These are phyloP conservation scores for Chalara sp. DNA, from an alignment of 2,329 filamentous ascomycete genomes.

Conservation along the genomic window DNA sequence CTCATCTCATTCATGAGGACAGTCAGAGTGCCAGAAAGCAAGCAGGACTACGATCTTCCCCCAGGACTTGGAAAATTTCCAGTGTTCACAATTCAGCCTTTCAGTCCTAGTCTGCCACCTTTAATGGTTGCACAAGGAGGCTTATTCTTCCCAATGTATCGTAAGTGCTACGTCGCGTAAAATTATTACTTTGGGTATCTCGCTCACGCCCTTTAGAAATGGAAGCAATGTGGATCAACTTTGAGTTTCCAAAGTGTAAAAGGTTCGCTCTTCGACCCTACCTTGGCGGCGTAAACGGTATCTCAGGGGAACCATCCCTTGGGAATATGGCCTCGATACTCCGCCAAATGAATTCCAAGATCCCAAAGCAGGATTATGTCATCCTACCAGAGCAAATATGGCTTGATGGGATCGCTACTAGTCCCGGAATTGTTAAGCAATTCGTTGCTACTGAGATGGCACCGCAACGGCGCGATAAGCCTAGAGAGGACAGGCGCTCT, in stretches of 20 bases:
- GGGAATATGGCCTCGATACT: conserved; percentile 16
- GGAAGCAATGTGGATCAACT: conserved; percentile 38
- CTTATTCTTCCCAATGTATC: conserved; percentile 39
- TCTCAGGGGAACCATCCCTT: conserved; percentile 27
- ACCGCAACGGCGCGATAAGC: too few relatives aligned
- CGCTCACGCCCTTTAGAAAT: too few relatives aligned
- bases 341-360: not conserved
- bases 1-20: conserved; percentile 34
- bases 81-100: conserved; percentile 30
- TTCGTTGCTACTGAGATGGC: conserved; percentile 40
- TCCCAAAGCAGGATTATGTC: conserved; percentile 33
- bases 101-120: conserved; percentile 26
- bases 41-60: conserved; percentile 26
- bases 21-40: conserved; percentile 36
- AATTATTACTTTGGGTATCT: too few relatives aligned
- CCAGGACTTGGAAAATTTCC: conserved; percentile 32
- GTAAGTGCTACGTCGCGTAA: too few relatives aligned
- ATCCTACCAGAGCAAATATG: conserved; percentile 3
- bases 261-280: conserved; percentile 35
- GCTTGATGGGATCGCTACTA: conserved; percentile 11
- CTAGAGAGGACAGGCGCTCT: too few relatives aligned
- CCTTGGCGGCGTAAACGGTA: conserved; percentile 34
- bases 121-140: conserved; percentile 34
- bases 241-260: conserved; percentile 13
- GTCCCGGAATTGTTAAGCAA: conserved; percentile 19